Conservation (phyloP, 192 early-diverging fungal species). For the Rhizoclosmatium globosum region DNA sequence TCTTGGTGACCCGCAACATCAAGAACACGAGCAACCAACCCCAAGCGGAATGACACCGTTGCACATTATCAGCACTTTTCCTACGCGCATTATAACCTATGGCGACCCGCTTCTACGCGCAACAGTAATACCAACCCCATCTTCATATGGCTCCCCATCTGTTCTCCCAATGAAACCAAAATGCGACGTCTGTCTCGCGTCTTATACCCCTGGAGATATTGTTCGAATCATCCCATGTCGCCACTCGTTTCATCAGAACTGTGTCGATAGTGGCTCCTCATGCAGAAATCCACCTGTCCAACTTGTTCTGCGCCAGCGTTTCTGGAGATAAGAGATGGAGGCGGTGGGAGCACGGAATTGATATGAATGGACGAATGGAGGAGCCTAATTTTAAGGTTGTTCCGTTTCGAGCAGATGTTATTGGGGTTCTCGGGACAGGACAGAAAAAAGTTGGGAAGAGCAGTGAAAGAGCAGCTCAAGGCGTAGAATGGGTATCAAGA, state of each 20-base stretch:
- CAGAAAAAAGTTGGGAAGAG: no score
- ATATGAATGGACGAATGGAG: constrained; percentile 18
- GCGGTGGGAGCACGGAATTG: background rate
- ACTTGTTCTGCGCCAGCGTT: constrained; percentile 47
- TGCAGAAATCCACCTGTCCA: constrained; percentile 47
- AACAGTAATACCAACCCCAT: background rate
- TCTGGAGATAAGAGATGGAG: constrained; percentile 1
- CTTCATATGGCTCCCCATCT: background rate
- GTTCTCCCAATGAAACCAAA: constrained; percentile 2
- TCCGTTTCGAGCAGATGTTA: background rate
- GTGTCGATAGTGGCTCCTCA: constrained; percentile 55
- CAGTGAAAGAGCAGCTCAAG: background rate
- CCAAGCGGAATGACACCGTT: constrained; percentile 43
- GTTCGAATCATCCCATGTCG: constrained; percentile 50
- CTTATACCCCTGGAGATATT: constrained; percentile 30
- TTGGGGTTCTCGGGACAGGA: background rate
- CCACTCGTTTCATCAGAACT: constrained; percentile 51
- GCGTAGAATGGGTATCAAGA: background rate
- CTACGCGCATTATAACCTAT: constrained; percentile 19
- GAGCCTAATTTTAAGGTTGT: background rate
- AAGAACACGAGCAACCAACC: background rate
- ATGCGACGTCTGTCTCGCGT: constrained; percentile 40
- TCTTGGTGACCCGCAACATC: background rate
- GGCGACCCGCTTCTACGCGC: constrained; percentile 21
- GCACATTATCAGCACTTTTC: constrained; percentile 53